Evolutionary conservation across 2,329 filamentous ascomycete genomes (phyloP), one percentile per base, ranked within the genome.

Genomic region (Trichoderma lentiforme): DNA sequence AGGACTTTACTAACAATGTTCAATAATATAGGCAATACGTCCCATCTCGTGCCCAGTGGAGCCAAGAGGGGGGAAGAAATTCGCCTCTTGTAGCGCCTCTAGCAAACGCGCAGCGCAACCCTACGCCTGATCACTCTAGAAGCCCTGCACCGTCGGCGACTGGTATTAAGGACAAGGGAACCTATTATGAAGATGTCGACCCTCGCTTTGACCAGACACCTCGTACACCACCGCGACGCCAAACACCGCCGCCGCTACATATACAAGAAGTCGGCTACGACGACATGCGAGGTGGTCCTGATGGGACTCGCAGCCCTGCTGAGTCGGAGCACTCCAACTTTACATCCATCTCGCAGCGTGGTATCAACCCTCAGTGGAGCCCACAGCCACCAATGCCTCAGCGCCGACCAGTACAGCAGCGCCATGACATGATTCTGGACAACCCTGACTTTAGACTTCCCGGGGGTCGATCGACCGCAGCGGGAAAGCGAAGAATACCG

Each of bases 181-280:
- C 87, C 74, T 98, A 98, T 82, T 97, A 97, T 79, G 96, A 98
- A 85, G 95, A 98, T 80, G 90, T 97, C 14, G 94, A 97, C 75
- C 94, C 95, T 58, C 92, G 91, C 71, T 98, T 98, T 78, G 87
- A 74, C 65, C 80, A 81, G 67, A 75, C 73, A 73, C 79, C 73
- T 71, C 77, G 62, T 72, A 79, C 72, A 14, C 71, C 74, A 9
- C 67, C 47, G 2, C 66, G 74, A 76, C 73, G 76, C 62, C 32
- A 60, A 34, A 51, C 60, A 2, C 62, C 58, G 1, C 47, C 61
- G 6, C 77, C 77, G 26, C 36, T 70, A 5, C 66, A 61, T 28
- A 28, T 70, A 5, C 57, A 62, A 67, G 82, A 84, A 61, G 78
- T 78, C 39, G 86, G 85, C 18, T 90, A 89, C 75, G 92, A 94